Evolutionary conservation across 495 filamentous ascomycete species (phyloP).

Genomic region (Aspergillus hancockii): DNA sequence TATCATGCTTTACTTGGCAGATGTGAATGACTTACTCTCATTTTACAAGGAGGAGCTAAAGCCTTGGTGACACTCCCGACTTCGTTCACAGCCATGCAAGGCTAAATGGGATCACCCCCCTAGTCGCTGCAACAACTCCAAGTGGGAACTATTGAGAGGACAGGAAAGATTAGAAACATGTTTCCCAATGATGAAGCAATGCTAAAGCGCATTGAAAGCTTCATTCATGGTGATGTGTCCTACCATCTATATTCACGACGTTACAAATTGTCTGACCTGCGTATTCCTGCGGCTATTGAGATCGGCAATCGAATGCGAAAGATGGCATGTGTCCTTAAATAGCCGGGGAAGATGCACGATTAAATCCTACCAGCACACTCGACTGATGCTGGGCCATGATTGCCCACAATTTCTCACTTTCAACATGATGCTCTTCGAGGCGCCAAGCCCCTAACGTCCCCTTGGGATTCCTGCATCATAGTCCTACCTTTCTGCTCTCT

Average conservation of each 20-base stretch:
- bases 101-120: background rate
- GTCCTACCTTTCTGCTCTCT: too few relatives aligned
- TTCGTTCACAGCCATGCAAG: slow-evolving; percentile 4
- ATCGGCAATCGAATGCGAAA: background rate
- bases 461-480: too few relatives aligned
- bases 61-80: background rate
- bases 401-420: too few relatives aligned
- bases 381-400: too few relatives aligned
- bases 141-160: background rate
- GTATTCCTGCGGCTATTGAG: slow-evolving; percentile 1
- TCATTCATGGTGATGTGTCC: slow-evolving; percentile 8
- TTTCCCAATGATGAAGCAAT: background rate
- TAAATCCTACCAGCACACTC: too few relatives aligned
- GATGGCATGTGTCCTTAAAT: background rate
- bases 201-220: background rate
- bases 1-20: slow-evolving; percentile 9
- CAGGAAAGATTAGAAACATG: background rate
- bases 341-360: background rate
- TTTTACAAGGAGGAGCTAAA: slow-evolving; percentile 11
- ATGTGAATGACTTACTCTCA: slow-evolving; percentile 9
- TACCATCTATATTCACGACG: slow-evolving; percentile 4
- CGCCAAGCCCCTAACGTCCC: too few relatives aligned
- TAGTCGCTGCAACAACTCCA: background rate
- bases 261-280: slow-evolving; percentile 4
- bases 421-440: too few relatives aligned